phyloP scores from a whole-genome alignment of 805 yeast species.

The Metschnikowia gruessii region DNA sequence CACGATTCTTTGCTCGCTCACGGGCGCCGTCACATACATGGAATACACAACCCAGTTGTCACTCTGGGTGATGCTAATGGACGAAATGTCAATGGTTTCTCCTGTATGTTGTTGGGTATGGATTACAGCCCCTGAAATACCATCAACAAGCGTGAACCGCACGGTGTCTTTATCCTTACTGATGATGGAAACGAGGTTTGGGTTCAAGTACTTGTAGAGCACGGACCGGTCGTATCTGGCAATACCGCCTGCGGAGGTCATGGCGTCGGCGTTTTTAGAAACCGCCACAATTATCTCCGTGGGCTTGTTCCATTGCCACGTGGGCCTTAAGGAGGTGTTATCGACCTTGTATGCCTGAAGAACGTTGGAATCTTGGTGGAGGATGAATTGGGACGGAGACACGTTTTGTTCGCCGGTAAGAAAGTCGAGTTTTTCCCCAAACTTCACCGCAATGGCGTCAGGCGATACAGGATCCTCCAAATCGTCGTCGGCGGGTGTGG shows the following conservation, averaged over 20 bases:
- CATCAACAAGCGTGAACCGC: conserved; percentile 57
- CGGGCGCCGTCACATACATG: conserved; percentile 49
- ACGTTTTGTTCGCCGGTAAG: conserved; percentile 1
- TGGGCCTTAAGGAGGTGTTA: conserved; percentile 15
- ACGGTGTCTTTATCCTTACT: conserved; percentile 31
- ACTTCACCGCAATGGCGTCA: conserved; percentile 13
- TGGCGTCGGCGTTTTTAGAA: conserved; percentile 23
- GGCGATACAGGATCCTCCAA: background rate
- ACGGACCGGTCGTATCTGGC: conserved; percentile 69
- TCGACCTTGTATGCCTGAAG: conserved; percentile 26
- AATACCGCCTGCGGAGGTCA: conserved; percentile 57
- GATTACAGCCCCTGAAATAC: conserved; percentile 64
- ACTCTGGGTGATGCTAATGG: conserved; percentile 58
- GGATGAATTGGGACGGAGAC: conserved; percentile 15
- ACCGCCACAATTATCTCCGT: conserved; percentile 22
- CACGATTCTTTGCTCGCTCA: conserved; percentile 53
- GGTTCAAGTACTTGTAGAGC: conserved; percentile 79
- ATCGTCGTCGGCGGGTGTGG: background rate
- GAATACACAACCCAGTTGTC: conserved; percentile 84
- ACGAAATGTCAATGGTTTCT: conserved; percentile 36
- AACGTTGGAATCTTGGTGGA: conserved; percentile 13
- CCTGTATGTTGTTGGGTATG: conserved; percentile 38
- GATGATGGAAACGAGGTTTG: conserved; percentile 57
- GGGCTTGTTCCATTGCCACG: conserved; percentile 30
- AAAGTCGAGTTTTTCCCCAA: conserved; percentile 6